Evolutionary conservation across 257 asterid genomes (phyloP), one percentile per base, ranked within the genome.

Genomic region (Scutellaria baicalensis): DNA sequence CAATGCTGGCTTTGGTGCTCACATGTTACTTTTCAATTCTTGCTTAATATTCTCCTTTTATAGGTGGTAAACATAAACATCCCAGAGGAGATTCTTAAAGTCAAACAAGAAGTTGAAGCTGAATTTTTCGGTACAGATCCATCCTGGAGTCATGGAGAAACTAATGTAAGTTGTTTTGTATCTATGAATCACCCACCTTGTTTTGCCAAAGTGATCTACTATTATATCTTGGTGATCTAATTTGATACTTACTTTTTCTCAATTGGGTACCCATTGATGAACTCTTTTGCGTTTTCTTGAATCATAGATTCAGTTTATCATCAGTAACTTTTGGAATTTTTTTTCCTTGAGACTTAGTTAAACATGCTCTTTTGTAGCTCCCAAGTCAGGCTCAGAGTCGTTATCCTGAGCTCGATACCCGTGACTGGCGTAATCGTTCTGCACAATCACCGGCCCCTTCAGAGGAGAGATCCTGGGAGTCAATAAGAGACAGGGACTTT

Each of bases 111-210:
- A 78, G 75, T 91, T 71, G 99, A 88, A 63, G 85, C 89, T 70
- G 99, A 94, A 54, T 85, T 83, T 88, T 85, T 85, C 83, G 97
- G 95, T 31, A 69, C 76, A 56, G 95, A 91, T 57, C 84, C 86
- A 47, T 83, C 66, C 75, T 90, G 96, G 96, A 81, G 72, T 35
- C 95, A 79, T 54, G 91, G 69, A 23, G 97, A 91, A 79, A 82
- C 60, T 58, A 84, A 56, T 84, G 99, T 94, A 79, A 81, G 95
- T 78, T 33, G 57, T 57, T 12, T 42, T 49, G 60, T 48, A 33
- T 49, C 55, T 69, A 6, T 73, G 74, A 27, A 35, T 54, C 59
- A 9, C 18, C 48, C 18, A 9, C 16, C 20, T 8, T 43, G 18
- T 36, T 18, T 47, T 55, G 17, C 33, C 21, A 1, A 55, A 10